These are phyloP conservation scores for Holtermanniella nyarrowii DNA, from an alignment of 768 basidiomycete species.

Conservation along the genomic window DNA sequence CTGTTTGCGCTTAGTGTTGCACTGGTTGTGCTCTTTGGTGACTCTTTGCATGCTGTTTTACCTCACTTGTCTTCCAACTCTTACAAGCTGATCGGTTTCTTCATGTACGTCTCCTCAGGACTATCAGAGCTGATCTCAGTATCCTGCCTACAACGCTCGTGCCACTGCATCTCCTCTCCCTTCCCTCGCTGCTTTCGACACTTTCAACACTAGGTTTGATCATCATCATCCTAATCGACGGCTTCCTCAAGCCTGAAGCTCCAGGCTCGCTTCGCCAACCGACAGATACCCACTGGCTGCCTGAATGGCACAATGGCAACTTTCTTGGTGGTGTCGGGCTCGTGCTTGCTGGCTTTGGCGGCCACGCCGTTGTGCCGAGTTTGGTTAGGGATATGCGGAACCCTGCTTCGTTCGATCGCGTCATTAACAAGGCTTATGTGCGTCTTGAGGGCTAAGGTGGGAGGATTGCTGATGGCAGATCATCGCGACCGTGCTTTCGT, in stretches of 20 bases:
- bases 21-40: conserved; percentile 79
- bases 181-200: conserved; percentile 69
- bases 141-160: conserved; percentile 75
- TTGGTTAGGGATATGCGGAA: conserved; percentile 80
- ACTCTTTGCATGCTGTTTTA: conserved; percentile 65
- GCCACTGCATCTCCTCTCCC: conserved; percentile 74
- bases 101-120: conserved; percentile 48
- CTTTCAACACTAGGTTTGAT: conserved; percentile 66
- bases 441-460: conserved; percentile 32
- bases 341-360: conserved; percentile 90
- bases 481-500: conserved; percentile 52
- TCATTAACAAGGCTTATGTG: conserved; percentile 78
- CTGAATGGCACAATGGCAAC: conserved; percentile 46
- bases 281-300: conserved; percentile 55
- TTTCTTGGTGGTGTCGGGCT: conserved; percentile 76
- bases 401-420: conserved; percentile 64
- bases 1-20: conserved; percentile 75
- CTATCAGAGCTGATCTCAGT: conserved; percentile 41
- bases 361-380: conserved; percentile 85
- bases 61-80: conserved; percentile 57
- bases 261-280: conserved; percentile 77
- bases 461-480: conserved; percentile 41
- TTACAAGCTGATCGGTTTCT: conserved; percentile 64
- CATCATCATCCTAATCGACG: conserved; percentile 69
- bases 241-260: conserved; percentile 53